A percentile compares a stretch with the other conserved stretches of the same genome.
Conservation (phyloP, 75 land plant species). For the Selaginella moellendorffii region DNA sequence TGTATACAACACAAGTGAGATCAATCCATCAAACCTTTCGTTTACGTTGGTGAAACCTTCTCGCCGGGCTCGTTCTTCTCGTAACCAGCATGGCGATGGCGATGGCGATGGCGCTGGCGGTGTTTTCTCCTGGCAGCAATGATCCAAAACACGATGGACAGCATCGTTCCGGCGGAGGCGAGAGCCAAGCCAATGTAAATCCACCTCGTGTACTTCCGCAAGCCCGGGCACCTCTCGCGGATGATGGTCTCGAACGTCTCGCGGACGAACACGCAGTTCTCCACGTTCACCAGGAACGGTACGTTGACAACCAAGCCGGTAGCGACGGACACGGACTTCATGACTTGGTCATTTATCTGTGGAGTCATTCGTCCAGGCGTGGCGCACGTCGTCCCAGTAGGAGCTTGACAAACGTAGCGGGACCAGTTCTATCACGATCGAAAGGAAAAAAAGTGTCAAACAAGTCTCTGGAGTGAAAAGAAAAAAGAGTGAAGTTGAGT, state of each 20-base stretch:
- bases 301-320: slow-evolving; percentile 26
- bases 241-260: slow-evolving; percentile 38
- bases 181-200: slow-evolving; percentile 48
- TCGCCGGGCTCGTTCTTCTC: not conserved
- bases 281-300: slow-evolving; percentile 44
- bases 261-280: slow-evolving; percentile 58
- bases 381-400: slow-evolving; percentile 25
- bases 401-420: slow-evolving; percentile 32
- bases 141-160: slow-evolving; percentile 65
- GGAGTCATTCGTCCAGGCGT: slow-evolving; percentile 45
- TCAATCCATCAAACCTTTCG: too few relatives aligned
- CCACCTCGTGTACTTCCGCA: slow-evolving; percentile 33
- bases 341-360: slow-evolving; percentile 31
- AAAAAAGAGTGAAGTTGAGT: not conserved
- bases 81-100: not conserved
- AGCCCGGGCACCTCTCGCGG: slow-evolving; percentile 31
- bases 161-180: slow-evolving; percentile 55
- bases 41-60: not conserved
- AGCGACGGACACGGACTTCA: slow-evolving; percentile 21
- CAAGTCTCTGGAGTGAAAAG: not conserved
- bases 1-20: too few relatives aligned
- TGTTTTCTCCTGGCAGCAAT: slow-evolving; percentile 33
- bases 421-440: slow-evolving; percentile 48
- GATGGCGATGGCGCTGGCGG: not conserved
- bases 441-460: slow-evolving; percentile 2